Evolutionary conservation across 2,329 filamentous ascomycete genomes (phyloP).

Genomic region (Penicillium sp.): DNA sequence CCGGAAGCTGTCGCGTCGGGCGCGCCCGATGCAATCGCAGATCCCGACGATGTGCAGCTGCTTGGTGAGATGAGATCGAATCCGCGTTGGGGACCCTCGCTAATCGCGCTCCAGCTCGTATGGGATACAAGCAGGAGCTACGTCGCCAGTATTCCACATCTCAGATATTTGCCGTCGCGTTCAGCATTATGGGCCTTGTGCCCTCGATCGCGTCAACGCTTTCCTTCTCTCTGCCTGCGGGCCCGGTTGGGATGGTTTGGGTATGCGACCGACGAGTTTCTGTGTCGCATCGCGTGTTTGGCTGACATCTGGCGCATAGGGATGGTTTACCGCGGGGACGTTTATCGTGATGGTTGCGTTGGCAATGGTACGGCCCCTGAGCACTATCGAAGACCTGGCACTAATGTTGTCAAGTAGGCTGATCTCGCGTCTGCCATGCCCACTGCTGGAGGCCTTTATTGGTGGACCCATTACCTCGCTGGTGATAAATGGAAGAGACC

Average conservation of each 20-base stretch:
- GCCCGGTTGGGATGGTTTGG: constrained; percentile 64
- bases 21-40: not conserved
- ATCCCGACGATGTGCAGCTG: not conserved
- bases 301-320: constrained; percentile 4
- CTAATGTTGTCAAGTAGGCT: constrained; percentile 33
- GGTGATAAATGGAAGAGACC: constrained; percentile 57
- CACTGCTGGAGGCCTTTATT: constrained; percentile 61
- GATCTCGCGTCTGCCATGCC: constrained; percentile 59
- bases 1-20: not conserved
- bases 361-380: constrained; percentile 51
- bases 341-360: constrained; percentile 62
- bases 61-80: not conserved
- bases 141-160: constrained; percentile 62
- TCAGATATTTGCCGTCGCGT: constrained; percentile 63
- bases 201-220: constrained; percentile 63
- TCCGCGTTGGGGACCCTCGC: not conserved
- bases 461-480: constrained; percentile 62
- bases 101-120: constrained; percentile 25
- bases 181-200: constrained; percentile 62
- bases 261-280: constrained; percentile 31
- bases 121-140: constrained; percentile 62
- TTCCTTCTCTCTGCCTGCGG: constrained; percentile 60
- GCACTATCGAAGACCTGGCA: not conserved
- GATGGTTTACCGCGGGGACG: constrained; percentile 58
- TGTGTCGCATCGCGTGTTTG: not conserved